phyloP scores from a whole-genome alignment of 108 stramenopile genomes.

The Skeletonema costatum region DNA sequence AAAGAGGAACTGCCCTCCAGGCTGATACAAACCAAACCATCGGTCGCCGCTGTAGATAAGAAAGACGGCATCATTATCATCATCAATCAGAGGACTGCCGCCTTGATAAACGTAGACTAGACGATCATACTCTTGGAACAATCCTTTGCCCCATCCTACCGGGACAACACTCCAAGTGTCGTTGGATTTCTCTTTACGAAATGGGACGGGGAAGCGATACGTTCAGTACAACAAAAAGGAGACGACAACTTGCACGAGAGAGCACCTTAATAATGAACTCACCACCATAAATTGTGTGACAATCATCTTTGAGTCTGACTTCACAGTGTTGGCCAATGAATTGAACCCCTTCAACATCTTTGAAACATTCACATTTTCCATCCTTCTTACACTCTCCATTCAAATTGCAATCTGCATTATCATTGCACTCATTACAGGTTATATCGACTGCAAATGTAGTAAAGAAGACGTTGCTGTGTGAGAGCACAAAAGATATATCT shows the following conservation, averaged over 20 bases:
- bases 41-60: background rate
- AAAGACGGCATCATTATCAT: background rate
- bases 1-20: background rate
- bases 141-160: background rate
- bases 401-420: background rate
- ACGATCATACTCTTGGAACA: background rate
- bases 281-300: background rate
- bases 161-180: background rate
- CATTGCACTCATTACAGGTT: slow-evolving; percentile 1
- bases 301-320: background rate
- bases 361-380: background rate
- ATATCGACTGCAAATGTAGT: background rate
- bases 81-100: background rate
- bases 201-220: background rate
- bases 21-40: background rate
- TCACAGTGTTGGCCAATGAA: background rate
- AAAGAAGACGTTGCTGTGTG: background rate
- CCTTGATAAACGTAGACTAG: background rate
- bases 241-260: background rate
- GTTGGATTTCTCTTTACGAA: background rate
- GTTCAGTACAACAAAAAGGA: background rate
- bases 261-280: background rate
- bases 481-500: background rate
- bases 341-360: background rate
- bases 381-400: background rate